These are phyloP conservation scores for Rhytidhysteron rufulum DNA, from an alignment of 2,329 filamentous ascomycete species.

Conservation along the genomic window DNA sequence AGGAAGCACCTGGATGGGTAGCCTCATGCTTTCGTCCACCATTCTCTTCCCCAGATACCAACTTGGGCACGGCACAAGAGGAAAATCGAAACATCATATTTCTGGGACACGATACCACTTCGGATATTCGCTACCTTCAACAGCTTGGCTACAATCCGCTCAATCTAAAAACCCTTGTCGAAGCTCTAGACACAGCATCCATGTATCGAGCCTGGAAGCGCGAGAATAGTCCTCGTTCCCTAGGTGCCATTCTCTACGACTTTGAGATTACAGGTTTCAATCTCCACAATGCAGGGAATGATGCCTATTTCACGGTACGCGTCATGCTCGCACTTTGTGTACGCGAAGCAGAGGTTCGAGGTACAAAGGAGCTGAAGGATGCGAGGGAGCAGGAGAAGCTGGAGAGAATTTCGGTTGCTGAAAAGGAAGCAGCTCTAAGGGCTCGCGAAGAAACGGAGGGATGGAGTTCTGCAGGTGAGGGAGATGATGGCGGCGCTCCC, in stretches of 20 bases:
- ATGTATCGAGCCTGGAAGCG: constrained; percentile 64
- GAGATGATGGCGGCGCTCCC: constrained; percentile 33
- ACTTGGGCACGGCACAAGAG: constrained; percentile 12
- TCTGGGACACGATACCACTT: constrained; percentile 68
- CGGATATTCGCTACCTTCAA: constrained; percentile 67
- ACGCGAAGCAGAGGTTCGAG: constrained; percentile 37
- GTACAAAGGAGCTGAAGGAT: constrained; percentile 19
- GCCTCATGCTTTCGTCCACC: constrained; percentile 56
- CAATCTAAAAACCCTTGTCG: constrained; percentile 53
- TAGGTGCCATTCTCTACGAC: constrained; percentile 60
- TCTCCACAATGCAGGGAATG: constrained; percentile 85
- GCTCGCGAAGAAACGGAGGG: constrained; percentile 37
- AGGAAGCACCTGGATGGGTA: constrained; percentile 44
- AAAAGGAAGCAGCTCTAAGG: constrained; percentile 29
- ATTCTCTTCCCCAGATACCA: constrained; percentile 37
- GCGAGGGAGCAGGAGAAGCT: constrained; percentile 19
- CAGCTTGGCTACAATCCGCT: constrained; percentile 61
- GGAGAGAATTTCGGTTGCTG: constrained; percentile 18
- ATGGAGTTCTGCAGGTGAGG: constrained; percentile 34
- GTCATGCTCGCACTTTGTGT: constrained; percentile 64
- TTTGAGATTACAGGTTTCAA: constrained; percentile 61
- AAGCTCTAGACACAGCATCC: constrained; percentile 67
- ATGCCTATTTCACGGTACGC: constrained; percentile 74
- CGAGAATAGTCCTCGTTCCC: constrained; percentile 50
- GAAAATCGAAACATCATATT: constrained; percentile 63